Evolutionary conservation across 2,329 filamentous ascomycete genomes (phyloP).

Genomic region (Fusarium papillatum): DNA sequence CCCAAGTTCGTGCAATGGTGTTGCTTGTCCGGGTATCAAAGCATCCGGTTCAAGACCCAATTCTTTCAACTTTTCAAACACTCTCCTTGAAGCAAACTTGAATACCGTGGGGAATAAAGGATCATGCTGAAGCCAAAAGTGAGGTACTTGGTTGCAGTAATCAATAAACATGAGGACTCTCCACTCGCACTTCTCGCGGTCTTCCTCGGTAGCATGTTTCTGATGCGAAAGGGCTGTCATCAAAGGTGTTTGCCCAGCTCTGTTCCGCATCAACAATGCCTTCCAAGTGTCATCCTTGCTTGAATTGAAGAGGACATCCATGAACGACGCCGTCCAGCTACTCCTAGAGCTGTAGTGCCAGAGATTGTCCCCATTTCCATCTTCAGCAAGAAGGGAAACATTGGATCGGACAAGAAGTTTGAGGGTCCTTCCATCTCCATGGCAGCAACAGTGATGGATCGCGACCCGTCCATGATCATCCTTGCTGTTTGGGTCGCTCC

Average conservation of each 20-base stretch:
- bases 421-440: neutral
- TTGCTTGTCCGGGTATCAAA: neutral
- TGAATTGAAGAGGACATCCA: neutral
- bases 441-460: neutral
- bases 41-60: neutral
- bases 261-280: neutral
- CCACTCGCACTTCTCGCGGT: neutral
- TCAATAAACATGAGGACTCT: neutral
- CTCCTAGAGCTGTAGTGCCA: neutral
- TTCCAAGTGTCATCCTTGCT: neutral
- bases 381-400: neutral
- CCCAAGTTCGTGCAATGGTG: neutral
- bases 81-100: neutral
- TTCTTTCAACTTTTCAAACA: neutral
- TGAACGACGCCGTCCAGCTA: neutral
- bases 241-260: neutral
- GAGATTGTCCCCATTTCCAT: neutral
- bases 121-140: neutral
- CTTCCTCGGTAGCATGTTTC: neutral
- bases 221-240: neutral
- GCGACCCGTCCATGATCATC: neutral
- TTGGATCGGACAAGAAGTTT: neutral
- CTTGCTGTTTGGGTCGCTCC: neutral
- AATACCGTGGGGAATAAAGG: neutral
- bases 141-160: neutral